Evolutionary conservation across 2,329 filamentous ascomycete species (phyloP), one percentile per base, ranked within the genome.

Genomic region (Colletotrichum endophyticum): DNA sequence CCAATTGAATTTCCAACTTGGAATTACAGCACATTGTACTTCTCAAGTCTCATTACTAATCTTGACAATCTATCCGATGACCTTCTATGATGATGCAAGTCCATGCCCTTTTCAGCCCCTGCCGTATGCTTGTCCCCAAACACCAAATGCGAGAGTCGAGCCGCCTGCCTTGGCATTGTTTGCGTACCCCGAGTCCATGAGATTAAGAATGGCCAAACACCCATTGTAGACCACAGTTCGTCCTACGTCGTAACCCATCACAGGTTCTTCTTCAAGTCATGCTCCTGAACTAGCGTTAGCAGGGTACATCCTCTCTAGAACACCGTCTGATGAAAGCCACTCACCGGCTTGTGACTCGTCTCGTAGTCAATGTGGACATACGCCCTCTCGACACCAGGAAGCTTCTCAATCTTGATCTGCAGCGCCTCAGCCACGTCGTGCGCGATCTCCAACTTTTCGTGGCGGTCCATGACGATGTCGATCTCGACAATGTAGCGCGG

Each of bases 341-440:
- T 25, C 34, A 78, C 96, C 0, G 96, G 96, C 84, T 97, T 96
- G 85, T 99, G 97, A 22, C 94, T 96, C 6, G 96, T 98, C 87
- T 99, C 97, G 81, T 98, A 99, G 84, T 99, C 97, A 22, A 98
- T 96, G 84, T 99, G 97, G 25, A 99, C 97, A 83, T 98, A 99
- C 0, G 96, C 96, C 75, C 97, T 89, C 89, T 99, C 97, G 12
- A 99, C 93, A 83, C 98, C 94, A 0, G 97, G 96, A 78, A 99
- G 85, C 73, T 93, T 95, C 89, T 99, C 97, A 4, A 99, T 89
- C 88, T 99, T 99, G 78, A 94, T 94, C 88, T 99, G 97, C 80
- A 99, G 89, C 81, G 94, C 96, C 86, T 99, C 97, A 0, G 97
- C 96, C 15, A 98, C 92, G 82, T 99, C 97, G 84, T 99, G 97